Conservation (phyloP, 495 filamentous ascomycete species). For the Hyaloscypha bicolor region DNA sequence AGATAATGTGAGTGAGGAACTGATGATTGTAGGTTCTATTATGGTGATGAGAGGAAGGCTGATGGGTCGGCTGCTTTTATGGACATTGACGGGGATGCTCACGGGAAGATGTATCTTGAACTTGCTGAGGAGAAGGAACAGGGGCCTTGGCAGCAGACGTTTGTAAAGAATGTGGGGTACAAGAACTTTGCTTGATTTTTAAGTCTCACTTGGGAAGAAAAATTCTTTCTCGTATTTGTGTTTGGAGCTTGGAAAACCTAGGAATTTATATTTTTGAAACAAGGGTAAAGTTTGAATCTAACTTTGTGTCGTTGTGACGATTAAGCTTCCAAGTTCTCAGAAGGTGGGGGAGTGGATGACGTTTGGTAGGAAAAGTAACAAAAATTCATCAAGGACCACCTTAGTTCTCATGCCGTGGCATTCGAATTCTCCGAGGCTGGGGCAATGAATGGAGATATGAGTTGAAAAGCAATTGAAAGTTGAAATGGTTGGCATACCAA, state of each 20-base stretch:
- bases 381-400: too few species aligned
- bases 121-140: conserved; percentile 43
- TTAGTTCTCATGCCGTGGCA: too few species aligned
- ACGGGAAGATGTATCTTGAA: conserved; percentile 43
- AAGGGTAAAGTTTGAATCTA: too few species aligned
- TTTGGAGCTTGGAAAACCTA: too few species aligned
- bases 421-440: too few species aligned
- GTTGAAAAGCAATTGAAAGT: background rate
- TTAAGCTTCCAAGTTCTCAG: too few species aligned
- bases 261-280: too few species aligned
- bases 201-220: too few species aligned
- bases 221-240: too few species aligned
- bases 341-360: too few species aligned
- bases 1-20: background rate
- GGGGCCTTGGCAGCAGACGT: conserved; percentile 50
- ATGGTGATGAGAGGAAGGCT: conserved; percentile 48
- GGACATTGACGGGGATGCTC: conserved; percentile 44
- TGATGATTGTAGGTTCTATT: conserved; percentile 46
- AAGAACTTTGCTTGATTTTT: conserved; percentile 10
- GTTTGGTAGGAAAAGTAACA: too few species aligned
- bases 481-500: background rate
- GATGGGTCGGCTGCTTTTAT: conserved; percentile 39
- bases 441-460: background rate
- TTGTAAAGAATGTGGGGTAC: conserved; percentile 43
- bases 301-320: too few species aligned